Evolutionary conservation across 495 filamentous ascomycete genomes (phyloP), one percentile per base, ranked within the genome.

Genomic region (Aspergillus indologenus): DNA sequence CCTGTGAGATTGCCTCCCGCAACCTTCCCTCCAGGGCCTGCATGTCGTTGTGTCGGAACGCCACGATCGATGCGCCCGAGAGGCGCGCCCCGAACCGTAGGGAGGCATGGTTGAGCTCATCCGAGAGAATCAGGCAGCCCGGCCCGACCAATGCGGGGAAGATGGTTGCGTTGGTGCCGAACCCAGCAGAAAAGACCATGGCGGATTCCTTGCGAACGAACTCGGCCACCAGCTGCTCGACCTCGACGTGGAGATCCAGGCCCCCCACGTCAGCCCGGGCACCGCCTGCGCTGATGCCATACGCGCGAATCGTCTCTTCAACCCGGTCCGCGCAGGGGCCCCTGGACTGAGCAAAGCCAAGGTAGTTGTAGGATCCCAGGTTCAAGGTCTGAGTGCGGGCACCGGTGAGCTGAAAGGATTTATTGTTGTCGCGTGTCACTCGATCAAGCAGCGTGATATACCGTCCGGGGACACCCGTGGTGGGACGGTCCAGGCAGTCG

Each of bases 171-270:
- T 98, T 98, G 47, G 94, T 98, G 22, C 88, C 90, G 68, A 95
- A 98, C 42, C 94, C 94, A 94, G 98, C 98, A 17, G 92, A 96
- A 75, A 97, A 97, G 44, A 98, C 87, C 87, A 96, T 96, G 17
- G 95, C 85, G 18, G 89, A 83, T 56, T 90, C 87, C 73, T 97
- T 98, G 61, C 94, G 26, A 3, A 29, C 26, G 26, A 29, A 29
- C 92, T 83, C 81, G 24, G 94, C 94, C 57, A 97, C 80, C 58
- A 95, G 78, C 14, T 90, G 85, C 75, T 98, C 94, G 1, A 96
- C 91, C 69, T 97, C 92, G 23, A 87, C 42, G 54, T 90, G 87
- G 24, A 98, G 79, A 66, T 98, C 95, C 15, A 89, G 86, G 2
- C 91, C 96, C 56, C 94, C 94, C n/a, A 84, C 77, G 71, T 98